A percentile compares a stretch with the other conserved stretches of the same genome.
phyloP scores from a whole-genome alignment of 2,329 filamentous ascomycete species.

The Diaporthe citri region DNA sequence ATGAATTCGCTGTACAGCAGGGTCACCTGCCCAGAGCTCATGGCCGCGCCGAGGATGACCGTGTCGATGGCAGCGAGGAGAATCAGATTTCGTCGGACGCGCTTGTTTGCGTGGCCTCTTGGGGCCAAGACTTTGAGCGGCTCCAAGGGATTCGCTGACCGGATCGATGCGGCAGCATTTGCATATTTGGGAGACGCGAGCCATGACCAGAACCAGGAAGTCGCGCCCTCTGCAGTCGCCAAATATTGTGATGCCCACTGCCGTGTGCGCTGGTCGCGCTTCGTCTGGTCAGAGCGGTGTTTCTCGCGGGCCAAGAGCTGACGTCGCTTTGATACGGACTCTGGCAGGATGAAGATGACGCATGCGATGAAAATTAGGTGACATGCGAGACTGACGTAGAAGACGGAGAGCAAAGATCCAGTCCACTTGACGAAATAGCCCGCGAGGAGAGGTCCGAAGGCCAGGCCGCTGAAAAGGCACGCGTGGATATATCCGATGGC shows the following conservation, averaged over 20 bases:
- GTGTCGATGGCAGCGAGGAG: slow-evolving; percentile 85
- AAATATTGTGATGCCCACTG: slow-evolving; percentile 38
- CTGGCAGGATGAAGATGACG: slow-evolving; percentile 79
- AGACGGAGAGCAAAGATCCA: slow-evolving; percentile 81
- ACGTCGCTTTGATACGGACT: slow-evolving; percentile 82
- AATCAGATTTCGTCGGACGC: slow-evolving; percentile 84
- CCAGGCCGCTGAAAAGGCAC: slow-evolving; percentile 89
- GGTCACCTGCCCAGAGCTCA: slow-evolving; percentile 85
- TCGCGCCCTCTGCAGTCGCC: slow-evolving; percentile 41
- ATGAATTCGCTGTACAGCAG: slow-evolving; percentile 85
- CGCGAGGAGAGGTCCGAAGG: slow-evolving; percentile 84
- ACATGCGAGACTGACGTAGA: slow-evolving; percentile 82
- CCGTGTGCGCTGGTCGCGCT: slow-evolving; percentile 49
- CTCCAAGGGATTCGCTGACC: slow-evolving; percentile 75
- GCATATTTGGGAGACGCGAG: slow-evolving; percentile 41
- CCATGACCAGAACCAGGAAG: slow-evolving; percentile 27
- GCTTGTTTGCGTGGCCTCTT: slow-evolving; percentile 70
- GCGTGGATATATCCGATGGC: slow-evolving; percentile 92
- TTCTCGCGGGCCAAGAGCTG: slow-evolving; percentile 79
- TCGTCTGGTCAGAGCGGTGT: slow-evolving; percentile 61
- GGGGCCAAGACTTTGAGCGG: slow-evolving; percentile 86
- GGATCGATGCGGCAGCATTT: slow-evolving; percentile 50
- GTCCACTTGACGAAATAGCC: slow-evolving; percentile 84
- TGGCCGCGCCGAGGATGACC: slow-evolving; percentile 82
- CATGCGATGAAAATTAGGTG: slow-evolving; percentile 82